Evolutionary conservation across 345 rosid genomes (phyloP).

Genomic region (Corchorus capsularis): DNA sequence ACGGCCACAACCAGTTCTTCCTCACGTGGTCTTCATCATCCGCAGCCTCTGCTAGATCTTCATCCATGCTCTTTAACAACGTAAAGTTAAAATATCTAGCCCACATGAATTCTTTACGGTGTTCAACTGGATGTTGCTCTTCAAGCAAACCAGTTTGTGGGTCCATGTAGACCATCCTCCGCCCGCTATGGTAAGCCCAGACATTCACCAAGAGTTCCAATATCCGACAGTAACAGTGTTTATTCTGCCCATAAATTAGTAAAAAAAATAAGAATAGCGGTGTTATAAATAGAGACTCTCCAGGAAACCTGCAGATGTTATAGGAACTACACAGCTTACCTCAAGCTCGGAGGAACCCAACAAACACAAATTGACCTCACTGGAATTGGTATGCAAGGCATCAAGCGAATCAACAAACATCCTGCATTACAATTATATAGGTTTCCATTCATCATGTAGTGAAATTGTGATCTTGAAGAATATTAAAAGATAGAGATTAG

Average conservation of each 20-base stretch:
- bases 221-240: constrained; percentile 87
- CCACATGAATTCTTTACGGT: constrained; percentile 74
- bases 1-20: constrained; percentile 88
- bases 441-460: neutral
- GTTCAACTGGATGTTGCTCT: constrained; percentile 76
- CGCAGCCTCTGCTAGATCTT: constrained; percentile 98
- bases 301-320: neutral
- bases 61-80: constrained; percentile 89
- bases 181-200: constrained; percentile 94
- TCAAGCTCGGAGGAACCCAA: constrained; percentile 67
- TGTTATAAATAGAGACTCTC: neutral
- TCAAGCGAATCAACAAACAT: constrained; percentile 94
- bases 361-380: constrained; percentile 42
- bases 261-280: constrained; percentile 2
- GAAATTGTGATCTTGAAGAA: neutral
- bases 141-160: constrained; percentile 63
- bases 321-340: constrained; percentile 44
- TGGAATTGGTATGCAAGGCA: constrained; percentile 59
- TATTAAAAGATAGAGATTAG: neutral
- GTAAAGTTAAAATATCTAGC: constrained; percentile 73
- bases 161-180: constrained; percentile 87
- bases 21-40: constrained; percentile 80
- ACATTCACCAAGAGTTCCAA: constrained; percentile 83
- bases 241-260: constrained; percentile 53
- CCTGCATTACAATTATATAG: constrained; percentile 39